Evolutionary conservation across 2,329 filamentous ascomycete genomes (phyloP), one percentile per base, ranked within the genome.

Genomic region (Xylariaceae sp.): DNA sequence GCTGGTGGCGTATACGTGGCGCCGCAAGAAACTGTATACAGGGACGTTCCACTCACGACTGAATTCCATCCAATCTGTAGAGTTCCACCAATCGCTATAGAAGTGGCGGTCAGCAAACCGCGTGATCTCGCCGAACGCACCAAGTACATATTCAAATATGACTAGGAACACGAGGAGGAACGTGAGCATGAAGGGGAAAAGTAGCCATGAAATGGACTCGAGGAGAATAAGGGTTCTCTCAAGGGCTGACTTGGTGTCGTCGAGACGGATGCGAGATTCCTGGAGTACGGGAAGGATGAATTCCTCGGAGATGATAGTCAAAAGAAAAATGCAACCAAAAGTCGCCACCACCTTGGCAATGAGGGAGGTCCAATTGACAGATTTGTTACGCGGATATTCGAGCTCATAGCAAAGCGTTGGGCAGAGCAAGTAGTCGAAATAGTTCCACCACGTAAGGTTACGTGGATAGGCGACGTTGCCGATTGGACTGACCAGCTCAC

Each of bases 331-430:
- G 65, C 91, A 95, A 37, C 93, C 93, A 61, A 97, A 97, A 1
- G 93, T 86, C 35, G 93, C 93, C 13, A 90, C 66, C 17, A 88
- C 81, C 66, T 97, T 97, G 64, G 84, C 87, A 44, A 87, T 79
- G 34, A 97, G 78, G 49, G 89, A 84, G 16, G 80, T 75, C 83
- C 87, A 95, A 53, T 87, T 80, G 43, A 89, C 81, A n/a, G 72
- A 68, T 11, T 76, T 62, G 9, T 79, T 89, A 37, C 93, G 84
- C 2, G 93, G 93, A 63, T 97, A 98, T 63, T 97, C 91, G 37
- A 97, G 76, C 66, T 98, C 93, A 66, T 98, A 98, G 73, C 93
- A 98, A 16, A 98, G 78, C 0, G 93, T 98, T 13, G 93, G 93
- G 58, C 90, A 97, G 59, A 93, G 79, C 9, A 96, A 71, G 62